Conservation (phyloP, 257 asterid genomes). For the Phtheirospermum japonicum region DNA sequence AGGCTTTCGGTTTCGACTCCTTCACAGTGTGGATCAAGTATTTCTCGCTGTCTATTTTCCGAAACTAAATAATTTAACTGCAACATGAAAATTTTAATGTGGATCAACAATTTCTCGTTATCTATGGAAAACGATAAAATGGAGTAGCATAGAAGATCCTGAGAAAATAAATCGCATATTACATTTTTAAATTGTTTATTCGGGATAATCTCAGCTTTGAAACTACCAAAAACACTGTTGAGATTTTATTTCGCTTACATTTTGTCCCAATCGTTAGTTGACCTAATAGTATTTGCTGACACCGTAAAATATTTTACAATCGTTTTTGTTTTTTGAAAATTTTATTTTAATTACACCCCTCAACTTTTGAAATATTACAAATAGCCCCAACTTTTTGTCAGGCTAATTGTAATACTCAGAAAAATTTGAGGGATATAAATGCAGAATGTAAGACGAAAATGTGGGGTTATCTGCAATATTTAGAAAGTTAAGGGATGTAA, state of each 20-base stretch:
- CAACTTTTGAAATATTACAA: too few relatives aligned
- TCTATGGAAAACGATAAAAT: not conserved
- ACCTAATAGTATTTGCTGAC: not conserved
- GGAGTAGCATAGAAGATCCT: not conserved
- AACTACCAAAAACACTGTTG: not conserved
- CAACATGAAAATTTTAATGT: constrained; percentile 26
- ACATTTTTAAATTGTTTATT: not conserved
- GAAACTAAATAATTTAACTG: constrained; percentile 74
- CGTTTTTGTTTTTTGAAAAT: too few relatives aligned
- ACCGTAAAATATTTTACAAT: not conserved
- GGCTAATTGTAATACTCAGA: not conserved
- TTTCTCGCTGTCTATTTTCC: constrained; percentile 77
- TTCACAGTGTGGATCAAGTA: constrained; percentile 76
- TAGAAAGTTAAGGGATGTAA: not conserved
- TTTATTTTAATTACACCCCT: not conserved
- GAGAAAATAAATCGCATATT: not conserved
- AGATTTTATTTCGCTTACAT: not conserved
- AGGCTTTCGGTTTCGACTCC: constrained; percentile 74
- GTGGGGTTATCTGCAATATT: not conserved
- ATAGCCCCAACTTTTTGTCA: not conserved
- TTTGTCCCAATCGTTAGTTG: not conserved
- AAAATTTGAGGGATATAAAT: not conserved
- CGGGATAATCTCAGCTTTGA: not conserved
- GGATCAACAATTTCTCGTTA: not conserved
- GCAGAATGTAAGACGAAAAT: not conserved